phyloP scores from a whole-genome alignment of 345 rosid genomes.

The Eucalyptus erythrocorys region DNA sequence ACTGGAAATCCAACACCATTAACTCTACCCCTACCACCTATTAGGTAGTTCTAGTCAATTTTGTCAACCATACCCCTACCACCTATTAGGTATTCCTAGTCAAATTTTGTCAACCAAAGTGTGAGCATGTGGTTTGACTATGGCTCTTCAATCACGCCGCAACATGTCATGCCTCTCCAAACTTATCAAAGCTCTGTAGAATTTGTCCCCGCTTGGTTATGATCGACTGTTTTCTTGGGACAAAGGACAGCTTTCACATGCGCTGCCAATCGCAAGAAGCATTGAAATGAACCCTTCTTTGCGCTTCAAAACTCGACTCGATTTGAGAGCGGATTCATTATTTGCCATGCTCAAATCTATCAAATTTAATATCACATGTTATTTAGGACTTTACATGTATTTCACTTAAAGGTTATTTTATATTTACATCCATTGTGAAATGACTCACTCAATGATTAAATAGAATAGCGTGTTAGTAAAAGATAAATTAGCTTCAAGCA shows the following conservation, averaged over 20 bases:
- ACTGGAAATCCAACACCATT: background rate
- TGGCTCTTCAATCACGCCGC: background rate
- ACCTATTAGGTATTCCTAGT: background rate
- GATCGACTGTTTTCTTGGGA: background rate
- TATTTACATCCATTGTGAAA: background rate
- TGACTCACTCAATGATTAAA: background rate
- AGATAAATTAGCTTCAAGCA: background rate
- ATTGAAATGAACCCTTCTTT: background rate
- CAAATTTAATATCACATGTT: background rate
- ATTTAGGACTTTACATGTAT: background rate
- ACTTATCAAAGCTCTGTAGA: background rate
- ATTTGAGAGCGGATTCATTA: background rate
- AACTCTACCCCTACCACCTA: background rate
- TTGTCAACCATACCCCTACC: background rate
- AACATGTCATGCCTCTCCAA: background rate
- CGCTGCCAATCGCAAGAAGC: background rate
- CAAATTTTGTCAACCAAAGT: background rate
- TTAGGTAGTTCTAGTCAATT: background rate
- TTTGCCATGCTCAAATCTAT: background rate
- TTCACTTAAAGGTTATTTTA: background rate
- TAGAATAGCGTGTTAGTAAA: background rate
- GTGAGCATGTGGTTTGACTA: background rate
- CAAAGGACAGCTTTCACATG: background rate
- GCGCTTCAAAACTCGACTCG: background rate
- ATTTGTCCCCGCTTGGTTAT: background rate